Evolutionary conservation across 2,329 filamentous ascomycete genomes (phyloP).

Genomic region (Catunica adiposa): DNA sequence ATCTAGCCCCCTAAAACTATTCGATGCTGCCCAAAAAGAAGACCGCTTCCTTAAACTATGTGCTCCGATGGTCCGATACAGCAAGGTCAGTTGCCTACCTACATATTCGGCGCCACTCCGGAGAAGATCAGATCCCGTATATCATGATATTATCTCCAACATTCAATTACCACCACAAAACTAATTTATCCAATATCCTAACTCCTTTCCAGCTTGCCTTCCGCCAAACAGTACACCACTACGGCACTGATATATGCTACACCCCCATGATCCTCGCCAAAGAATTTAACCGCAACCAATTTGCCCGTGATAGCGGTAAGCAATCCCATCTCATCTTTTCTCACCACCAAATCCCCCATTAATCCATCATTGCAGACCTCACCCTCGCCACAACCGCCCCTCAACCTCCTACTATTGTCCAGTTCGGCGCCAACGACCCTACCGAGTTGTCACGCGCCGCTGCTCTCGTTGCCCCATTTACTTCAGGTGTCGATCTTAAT

Average conservation of each 20-base stretch:
- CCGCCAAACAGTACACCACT: slow-evolving; percentile 47
- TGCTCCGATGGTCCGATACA: slow-evolving; percentile 54
- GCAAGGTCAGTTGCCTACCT: slow-evolving; percentile 27
- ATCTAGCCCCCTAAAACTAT: slow-evolving; percentile 40
- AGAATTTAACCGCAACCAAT: slow-evolving; percentile 45
- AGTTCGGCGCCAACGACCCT: slow-evolving; percentile 48
- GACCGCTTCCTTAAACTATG: slow-evolving; percentile 39
- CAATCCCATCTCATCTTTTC: slow-evolving; percentile 4
- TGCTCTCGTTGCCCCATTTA: slow-evolving; percentile 42
- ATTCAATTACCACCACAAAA: neutral
- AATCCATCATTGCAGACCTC: slow-evolving; percentile 30
- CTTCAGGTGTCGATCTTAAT: slow-evolving; percentile 52
- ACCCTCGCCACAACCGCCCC: slow-evolving; percentile 37
- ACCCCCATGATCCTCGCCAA: slow-evolving; percentile 58
- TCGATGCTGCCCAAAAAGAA: slow-evolving; percentile 36
- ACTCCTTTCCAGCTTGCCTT: slow-evolving; percentile 43
- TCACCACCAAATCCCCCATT: neutral
- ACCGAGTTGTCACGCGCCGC: slow-evolving; percentile 46
- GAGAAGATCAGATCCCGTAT: neutral
- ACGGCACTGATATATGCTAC: slow-evolving; percentile 50
- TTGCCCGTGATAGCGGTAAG: slow-evolving; percentile 44
- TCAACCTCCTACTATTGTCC: slow-evolving; percentile 46
- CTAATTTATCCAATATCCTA: neutral
- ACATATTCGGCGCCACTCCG: neutral
- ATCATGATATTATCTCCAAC: neutral